These are phyloP conservation scores for Geranomyces michiganensis DNA, from an alignment of 192 early-diverging fungal genomes.

Conservation along the genomic window DNA sequence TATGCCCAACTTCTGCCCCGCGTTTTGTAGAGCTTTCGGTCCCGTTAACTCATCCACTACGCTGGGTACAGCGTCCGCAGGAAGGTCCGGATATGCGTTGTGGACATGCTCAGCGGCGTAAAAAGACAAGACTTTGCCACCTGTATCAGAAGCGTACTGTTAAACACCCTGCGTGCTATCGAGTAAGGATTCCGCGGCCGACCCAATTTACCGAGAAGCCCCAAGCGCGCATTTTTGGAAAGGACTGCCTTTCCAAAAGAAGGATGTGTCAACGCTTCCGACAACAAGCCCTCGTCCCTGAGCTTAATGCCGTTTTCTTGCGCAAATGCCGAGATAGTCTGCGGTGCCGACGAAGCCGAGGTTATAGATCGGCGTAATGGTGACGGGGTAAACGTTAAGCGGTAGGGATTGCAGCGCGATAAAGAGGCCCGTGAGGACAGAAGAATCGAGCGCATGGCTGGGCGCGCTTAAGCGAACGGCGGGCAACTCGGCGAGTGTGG, in stretches of 20 bases:
- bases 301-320: neutral
- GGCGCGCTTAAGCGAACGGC: no score
- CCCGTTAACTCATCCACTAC: conserved; percentile 13
- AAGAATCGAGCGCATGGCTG: neutral
- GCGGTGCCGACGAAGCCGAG: neutral
- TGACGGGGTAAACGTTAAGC: neutral
- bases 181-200: no score
- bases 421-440: neutral
- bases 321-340: neutral
- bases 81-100: neutral
- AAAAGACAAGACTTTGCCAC: conserved; percentile 4
- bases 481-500: no score
- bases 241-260: neutral
- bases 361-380: neutral
- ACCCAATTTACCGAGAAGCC: conserved; percentile 9
- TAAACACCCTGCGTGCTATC: no score
- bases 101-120: conserved; percentile 11
- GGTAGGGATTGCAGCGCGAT: neutral
- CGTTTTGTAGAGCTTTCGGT: neutral
- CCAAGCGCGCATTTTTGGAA: neutral
- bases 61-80: conserved; percentile 3
- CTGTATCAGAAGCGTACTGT: neutral
- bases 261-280: conserved; percentile 10
- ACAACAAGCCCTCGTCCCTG: neutral
- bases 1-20: conserved; percentile 8